These are phyloP conservation scores for Sanghuangporus sanghuang DNA, from an alignment of 1,284 basidiomycete genomes.

Conservation along the genomic window DNA sequence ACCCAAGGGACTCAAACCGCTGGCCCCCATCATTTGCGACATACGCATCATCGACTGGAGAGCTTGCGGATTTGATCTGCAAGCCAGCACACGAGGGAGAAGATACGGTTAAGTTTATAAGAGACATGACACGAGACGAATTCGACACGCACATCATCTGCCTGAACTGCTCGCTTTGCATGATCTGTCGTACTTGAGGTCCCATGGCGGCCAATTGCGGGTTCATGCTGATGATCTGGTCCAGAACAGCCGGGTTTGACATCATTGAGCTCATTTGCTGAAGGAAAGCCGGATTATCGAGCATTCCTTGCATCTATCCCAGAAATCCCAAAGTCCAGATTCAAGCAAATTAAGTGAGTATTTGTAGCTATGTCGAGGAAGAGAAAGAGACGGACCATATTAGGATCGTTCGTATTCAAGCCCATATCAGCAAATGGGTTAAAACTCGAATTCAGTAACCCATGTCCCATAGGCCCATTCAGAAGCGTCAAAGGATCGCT, in stretches of 20 bases:
- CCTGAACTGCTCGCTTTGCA: constrained; percentile 77
- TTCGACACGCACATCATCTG: constrained; percentile 63
- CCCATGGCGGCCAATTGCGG: constrained; percentile 77
- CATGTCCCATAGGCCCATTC: constrained; percentile 67
- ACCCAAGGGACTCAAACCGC: constrained; percentile 25
- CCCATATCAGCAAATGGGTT: constrained; percentile 89
- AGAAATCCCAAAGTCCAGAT: too few species aligned
- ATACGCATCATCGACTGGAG: constrained; percentile 81
- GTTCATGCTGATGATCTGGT: constrained; percentile 78
- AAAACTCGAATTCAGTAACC: constrained; percentile 63
- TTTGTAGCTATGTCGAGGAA: background rate
- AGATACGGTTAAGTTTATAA: background rate
- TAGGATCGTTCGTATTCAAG: constrained; percentile 82
- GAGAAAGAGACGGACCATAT: constrained; percentile 57
- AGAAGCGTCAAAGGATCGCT: constrained; percentile 74
- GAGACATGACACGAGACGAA: background rate
- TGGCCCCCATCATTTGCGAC: constrained; percentile 51
- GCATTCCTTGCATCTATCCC: constrained; percentile 71
- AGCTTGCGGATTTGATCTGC: constrained; percentile 72
- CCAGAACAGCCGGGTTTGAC: constrained; percentile 76
- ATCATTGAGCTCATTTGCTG: constrained; percentile 74
- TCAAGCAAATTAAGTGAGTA: background rate
- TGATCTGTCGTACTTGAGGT: constrained; percentile 74
- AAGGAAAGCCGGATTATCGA: constrained; percentile 77
- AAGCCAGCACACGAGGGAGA: background rate